Evolutionary conservation across 768 basidiomycete genomes (phyloP), one percentile per base, ranked within the genome.

Genomic region (Termitomyces sp.): DNA sequence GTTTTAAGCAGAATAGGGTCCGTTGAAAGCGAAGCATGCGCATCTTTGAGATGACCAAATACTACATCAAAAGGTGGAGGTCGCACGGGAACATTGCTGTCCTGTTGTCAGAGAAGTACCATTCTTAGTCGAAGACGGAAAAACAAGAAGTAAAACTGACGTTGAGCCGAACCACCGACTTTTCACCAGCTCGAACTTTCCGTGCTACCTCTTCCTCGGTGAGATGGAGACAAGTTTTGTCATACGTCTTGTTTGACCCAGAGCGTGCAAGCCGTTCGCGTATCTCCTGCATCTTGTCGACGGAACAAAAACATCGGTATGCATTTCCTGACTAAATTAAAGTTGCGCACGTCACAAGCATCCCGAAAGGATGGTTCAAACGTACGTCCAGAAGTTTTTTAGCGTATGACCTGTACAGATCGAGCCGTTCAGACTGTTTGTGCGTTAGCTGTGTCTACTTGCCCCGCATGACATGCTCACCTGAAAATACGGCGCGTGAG

Each of bases 1-100:
- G 90, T 87, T 69, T 99, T 98, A 57, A 98, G 75, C 3, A 98
- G 74, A 44, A 98, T 82, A 22, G 94, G 93, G 66, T 99, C 97
- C 2, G 93, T 95, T 1, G 87, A 83, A 5, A 90, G 69, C 1
- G 88, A 92, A 11, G 81, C 81, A 62, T 88, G 87, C 0, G 88
- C 85, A 66, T 91, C 91, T 58, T 77, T 82, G 37, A 90, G 66
- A 26, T 73, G 66, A 1, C 90, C 89, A 65, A 94, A 96, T 7
- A 96, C 80, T 17, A 95, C 68, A 62, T 96, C 93, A 1, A 66
- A 61, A 0, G 82, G 75, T 5, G 79, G 66, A 2, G 74, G 69
- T 51, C 83, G 77, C 2, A 65, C 59, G 0, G 84, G 86, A 9
- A 81, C 73, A 38, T 75, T 77, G 32, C 79, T 76, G 54, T 86